These are phyloP conservation scores for Metschnikowia corniflorae DNA, from an alignment of 805 yeast species.

Conservation along the genomic window DNA sequence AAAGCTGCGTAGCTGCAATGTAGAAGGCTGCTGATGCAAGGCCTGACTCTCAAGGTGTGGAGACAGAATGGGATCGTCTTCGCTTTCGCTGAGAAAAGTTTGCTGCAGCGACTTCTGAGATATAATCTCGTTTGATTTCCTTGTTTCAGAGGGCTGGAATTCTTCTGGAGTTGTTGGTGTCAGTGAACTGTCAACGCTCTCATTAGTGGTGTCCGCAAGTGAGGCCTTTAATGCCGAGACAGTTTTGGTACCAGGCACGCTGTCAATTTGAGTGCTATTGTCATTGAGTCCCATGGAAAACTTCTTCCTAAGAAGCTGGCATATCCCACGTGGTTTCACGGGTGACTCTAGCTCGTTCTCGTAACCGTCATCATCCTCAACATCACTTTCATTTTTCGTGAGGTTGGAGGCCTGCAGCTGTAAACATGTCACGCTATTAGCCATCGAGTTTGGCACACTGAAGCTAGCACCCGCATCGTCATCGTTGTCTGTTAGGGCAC, in stretches of 20 bases:
- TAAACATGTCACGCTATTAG: slow-evolving; percentile 7
- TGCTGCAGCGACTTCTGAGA: slow-evolving; percentile 16
- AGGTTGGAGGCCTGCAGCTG: slow-evolving; percentile 8
- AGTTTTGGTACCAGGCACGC: too few relatives aligned
- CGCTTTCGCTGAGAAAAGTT: slow-evolving; percentile 15
- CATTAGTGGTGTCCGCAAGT: too few relatives aligned
- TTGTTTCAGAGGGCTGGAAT: background rate
- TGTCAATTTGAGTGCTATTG: too few relatives aligned
- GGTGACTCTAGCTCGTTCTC: slow-evolving; percentile 42
- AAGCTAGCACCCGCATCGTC: slow-evolving; percentile 7
- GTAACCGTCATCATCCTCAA: slow-evolving; percentile 26
- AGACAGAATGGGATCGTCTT: slow-evolving; percentile 5
- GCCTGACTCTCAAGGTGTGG: slow-evolving; percentile 1
- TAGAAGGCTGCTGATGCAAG: too few relatives aligned
- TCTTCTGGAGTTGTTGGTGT: slow-evolving; percentile 9
- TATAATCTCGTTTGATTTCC: background rate
- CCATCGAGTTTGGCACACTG: slow-evolving; percentile 5
- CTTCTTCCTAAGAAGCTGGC: slow-evolving; percentile 13
- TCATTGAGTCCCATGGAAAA: too few relatives aligned
- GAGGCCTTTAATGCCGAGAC: too few relatives aligned
- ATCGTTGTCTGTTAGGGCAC: slow-evolving; percentile 18
- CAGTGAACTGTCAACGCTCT: slow-evolving; percentile 9
- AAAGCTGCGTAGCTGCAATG: too few relatives aligned
- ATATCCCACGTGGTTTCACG: slow-evolving; percentile 19
- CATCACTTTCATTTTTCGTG: slow-evolving; percentile 13